phyloP scores from a whole-genome alignment of 2,329 filamentous ascomycete species.

The Scedosporium boydii region DNA sequence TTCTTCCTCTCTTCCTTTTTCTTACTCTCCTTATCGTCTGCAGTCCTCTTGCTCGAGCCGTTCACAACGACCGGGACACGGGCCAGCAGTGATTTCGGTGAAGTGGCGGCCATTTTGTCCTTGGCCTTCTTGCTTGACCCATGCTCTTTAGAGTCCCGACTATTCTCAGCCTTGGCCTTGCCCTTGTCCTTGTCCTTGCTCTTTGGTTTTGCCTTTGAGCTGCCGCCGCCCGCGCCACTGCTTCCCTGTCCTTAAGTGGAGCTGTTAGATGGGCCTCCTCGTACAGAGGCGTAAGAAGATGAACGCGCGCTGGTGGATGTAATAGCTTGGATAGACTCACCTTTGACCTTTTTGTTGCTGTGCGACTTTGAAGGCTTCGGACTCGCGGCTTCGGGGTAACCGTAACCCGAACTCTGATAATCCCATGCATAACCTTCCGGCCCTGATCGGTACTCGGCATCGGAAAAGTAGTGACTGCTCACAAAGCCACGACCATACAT shows the following conservation, averaged over 20 bases:
- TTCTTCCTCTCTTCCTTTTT: slow-evolving; percentile 1
- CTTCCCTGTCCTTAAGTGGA: not conserved
- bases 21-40: not conserved
- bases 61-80: not conserved
- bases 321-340: not conserved
- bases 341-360: not conserved
- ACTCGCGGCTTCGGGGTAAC: not conserved
- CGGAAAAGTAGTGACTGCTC: not conserved
- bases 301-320: no score
- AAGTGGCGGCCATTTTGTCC: not conserved
- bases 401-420: not conserved
- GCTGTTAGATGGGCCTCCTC: not conserved
- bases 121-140: not conserved
- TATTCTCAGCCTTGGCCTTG: not conserved
- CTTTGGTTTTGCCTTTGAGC: not conserved
- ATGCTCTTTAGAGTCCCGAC: not conserved
- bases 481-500: not conserved
- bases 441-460: not conserved
- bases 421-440: not conserved
- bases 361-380: not conserved
- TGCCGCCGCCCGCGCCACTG: not conserved
- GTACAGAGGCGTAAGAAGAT: no score
- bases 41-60: not conserved
- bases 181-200: slow-evolving; percentile 1
- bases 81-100: not conserved